A percentile compares a stretch with the other conserved stretches of the same genome.
Conservation (phyloP, 164 flowering plant species). For the Paratinospora sagittata region DNA sequence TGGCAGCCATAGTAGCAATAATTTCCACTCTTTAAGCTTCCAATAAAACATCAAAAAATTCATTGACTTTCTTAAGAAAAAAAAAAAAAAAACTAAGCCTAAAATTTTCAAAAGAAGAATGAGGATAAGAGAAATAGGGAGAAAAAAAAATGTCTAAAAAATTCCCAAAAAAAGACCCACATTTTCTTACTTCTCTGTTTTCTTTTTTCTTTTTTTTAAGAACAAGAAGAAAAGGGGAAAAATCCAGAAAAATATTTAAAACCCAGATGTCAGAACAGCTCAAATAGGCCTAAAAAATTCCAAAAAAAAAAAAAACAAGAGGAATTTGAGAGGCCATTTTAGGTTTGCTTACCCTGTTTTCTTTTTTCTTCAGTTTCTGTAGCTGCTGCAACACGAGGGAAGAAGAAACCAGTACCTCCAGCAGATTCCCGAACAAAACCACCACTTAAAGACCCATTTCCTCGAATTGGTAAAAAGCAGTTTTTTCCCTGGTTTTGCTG, state of each 20-base stretch:
- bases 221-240: background rate
- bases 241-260: background rate
- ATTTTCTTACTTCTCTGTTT: too few relatives aligned
- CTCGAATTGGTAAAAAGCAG: conserved; percentile 21
- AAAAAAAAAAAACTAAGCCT: background rate
- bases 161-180: too few relatives aligned
- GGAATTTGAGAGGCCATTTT: background rate
- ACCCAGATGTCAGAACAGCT: background rate
- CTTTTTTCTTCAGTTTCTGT: conserved; percentile 7
- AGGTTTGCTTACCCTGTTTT: conserved; percentile 19
- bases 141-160: too few relatives aligned
- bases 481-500: conserved; percentile 24
- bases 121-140: background rate
- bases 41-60: background rate
- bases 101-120: background rate
- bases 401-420: conserved; percentile 44
- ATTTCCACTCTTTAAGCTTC: background rate
- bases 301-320: background rate
- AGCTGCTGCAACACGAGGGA: conserved; percentile 24
- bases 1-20: conserved; percentile 7
- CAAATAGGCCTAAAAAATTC: background rate
- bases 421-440: conserved; percentile 20
- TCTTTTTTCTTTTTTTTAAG: too few relatives aligned
- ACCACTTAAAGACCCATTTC: too few relatives aligned
- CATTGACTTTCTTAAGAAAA: background rate